These are phyloP conservation scores for Endothia cerciana DNA, from an alignment of 2,329 filamentous ascomycete species.

Conservation along the genomic window DNA sequence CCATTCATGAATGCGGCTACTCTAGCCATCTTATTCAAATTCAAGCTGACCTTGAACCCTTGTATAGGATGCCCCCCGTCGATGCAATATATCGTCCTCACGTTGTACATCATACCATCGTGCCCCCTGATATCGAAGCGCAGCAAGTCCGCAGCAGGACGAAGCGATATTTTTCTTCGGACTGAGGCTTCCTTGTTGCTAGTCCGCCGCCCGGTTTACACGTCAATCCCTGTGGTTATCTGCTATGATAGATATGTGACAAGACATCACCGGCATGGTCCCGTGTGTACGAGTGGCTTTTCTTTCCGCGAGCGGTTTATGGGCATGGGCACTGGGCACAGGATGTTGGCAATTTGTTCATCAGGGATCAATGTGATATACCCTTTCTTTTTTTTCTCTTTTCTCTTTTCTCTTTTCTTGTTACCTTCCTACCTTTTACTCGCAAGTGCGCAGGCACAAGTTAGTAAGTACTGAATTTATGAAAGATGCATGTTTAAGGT, in stretches of 20 bases:
- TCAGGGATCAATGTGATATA: not conserved
- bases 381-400: not conserved
- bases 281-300: not conserved
- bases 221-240: not conserved
- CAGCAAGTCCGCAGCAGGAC: constrained; percentile 67
- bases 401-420: not conserved
- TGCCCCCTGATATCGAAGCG: constrained; percentile 71
- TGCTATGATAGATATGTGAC: not conserved
- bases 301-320: not conserved
- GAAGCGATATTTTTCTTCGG: constrained; percentile 74
- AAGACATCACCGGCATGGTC: not conserved
- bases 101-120: constrained; percentile 85
- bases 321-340: not conserved
- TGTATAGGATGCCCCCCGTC: constrained; percentile 75
- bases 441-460: not conserved
- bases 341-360: not conserved
- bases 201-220: not conserved
- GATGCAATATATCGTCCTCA: constrained; percentile 91
- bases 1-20: not conserved
- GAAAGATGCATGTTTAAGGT: not conserved
- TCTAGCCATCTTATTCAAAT: not conserved
- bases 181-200: constrained; percentile 42
- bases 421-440: no score
- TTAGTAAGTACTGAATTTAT: not conserved
- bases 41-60: constrained; percentile 19